Conservation (phyloP, 179 eudicot species). For the Spinacia oleracea region DNA sequence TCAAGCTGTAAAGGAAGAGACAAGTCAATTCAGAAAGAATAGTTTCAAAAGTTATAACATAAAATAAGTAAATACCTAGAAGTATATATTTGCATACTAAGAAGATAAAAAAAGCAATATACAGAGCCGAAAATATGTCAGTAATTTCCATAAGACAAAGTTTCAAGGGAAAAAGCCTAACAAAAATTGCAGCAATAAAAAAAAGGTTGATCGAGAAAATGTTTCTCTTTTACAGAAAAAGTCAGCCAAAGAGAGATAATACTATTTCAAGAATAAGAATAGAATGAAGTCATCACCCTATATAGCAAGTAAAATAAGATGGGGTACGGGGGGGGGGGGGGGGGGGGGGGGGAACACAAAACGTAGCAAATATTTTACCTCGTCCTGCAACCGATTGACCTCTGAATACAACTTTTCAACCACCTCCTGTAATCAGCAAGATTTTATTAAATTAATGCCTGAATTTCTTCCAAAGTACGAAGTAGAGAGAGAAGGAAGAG, state of each 20-base stretch:
- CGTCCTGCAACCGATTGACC: constrained; percentile 53
- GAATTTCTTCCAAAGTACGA: neutral
- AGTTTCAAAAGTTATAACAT: neutral
- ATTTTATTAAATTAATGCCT: constrained; percentile 11
- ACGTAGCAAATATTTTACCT: constrained; percentile 43
- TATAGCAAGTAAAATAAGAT: constrained; percentile 4
- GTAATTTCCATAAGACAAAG: neutral
- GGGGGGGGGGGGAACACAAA: neutral
- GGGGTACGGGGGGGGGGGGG: constrained; percentile 14
- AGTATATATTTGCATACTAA: neutral
- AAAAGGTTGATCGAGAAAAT: neutral
- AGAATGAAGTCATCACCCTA: neutral
- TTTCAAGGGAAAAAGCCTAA: neutral
- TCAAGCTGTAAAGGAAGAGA: constrained; percentile 55
- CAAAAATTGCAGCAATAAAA: neutral
- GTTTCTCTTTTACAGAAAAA: neutral
- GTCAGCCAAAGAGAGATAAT: neutral
- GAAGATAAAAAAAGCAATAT: neutral
- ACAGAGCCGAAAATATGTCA: neutral
- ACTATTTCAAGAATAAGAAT: neutral
- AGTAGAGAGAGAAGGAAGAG: neutral
- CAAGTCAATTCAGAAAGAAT: neutral
- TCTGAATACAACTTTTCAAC: constrained; percentile 54
- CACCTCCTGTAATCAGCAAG: constrained; percentile 65
- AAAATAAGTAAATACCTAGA: neutral